A percentile compares a stretch with the other conserved stretches of the same genome.
These are phyloP conservation scores for Sarcodon aspratus DNA, from an alignment of 768 basidiomycete species.

Conservation along the genomic window DNA sequence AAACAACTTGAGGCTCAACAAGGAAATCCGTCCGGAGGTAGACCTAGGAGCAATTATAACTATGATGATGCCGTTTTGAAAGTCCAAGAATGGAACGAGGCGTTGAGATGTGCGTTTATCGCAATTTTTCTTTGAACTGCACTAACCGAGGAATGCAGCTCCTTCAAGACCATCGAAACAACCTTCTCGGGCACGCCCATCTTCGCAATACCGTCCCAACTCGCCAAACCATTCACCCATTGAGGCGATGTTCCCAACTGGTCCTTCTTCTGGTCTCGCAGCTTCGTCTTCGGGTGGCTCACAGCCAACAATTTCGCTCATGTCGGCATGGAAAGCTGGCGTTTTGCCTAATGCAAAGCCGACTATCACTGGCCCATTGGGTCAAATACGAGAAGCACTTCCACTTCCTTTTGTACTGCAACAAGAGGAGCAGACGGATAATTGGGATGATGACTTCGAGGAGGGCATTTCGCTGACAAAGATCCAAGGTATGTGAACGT, in stretches of 20 bases:
- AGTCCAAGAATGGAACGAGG: conserved; percentile 99
- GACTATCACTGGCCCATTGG: conserved; percentile 9
- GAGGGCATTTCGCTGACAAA: conserved; percentile 86
- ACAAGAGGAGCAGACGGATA: conserved; percentile 81
- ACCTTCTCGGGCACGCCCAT: conserved; percentile 30
- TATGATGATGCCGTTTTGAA: conserved; percentile 90
- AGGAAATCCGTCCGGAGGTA: conserved; percentile 23
- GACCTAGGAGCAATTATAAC: conserved; percentile 70
- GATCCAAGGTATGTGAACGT: conserved; percentile 40
- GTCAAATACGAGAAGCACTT: conserved; percentile 21
- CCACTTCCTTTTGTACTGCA: conserved; percentile 58
- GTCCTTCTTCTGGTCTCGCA: conserved; percentile 4
- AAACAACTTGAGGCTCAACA: conserved; percentile 49
- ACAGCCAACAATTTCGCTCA: conserved; percentile 6
- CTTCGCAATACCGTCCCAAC: conserved; percentile 24
- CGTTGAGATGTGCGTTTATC: conserved; percentile 62
- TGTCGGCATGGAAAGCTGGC: conserved; percentile 6
- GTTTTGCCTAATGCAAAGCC: conserved; percentile 8
- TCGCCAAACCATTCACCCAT: conserved; percentile 25
- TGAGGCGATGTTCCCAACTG: conserved; percentile 9
- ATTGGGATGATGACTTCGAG: conserved; percentile 98
- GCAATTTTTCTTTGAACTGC: background rate
- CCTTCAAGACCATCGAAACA: conserved; percentile 69
- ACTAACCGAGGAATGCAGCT: conserved; percentile 27
- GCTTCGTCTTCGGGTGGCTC: conserved; percentile 2